Evolutionary conservation across 441 rosid species (phyloP).

Genomic region (Bruguiera hainesii): DNA sequence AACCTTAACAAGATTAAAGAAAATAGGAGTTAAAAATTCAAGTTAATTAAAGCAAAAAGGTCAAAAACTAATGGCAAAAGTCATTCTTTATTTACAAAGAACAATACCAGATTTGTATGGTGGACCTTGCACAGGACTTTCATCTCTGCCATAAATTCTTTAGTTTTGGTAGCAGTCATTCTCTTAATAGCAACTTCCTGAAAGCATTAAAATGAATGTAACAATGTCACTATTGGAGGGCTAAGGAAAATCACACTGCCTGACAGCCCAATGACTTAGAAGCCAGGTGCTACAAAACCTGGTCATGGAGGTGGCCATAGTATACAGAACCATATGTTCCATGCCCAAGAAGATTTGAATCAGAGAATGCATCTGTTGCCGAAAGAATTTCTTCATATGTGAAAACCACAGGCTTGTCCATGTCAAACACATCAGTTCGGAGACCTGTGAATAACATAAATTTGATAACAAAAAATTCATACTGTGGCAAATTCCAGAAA

Average conservation of each 20-base stretch:
- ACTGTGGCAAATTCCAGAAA: background rate
- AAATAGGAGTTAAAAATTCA: conserved; percentile 26
- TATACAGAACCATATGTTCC: conserved; percentile 93
- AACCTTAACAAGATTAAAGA: conserved; percentile 65
- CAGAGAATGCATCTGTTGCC: conserved; percentile 92
- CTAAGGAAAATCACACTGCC: background rate
- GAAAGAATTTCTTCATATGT: conserved; percentile 63
- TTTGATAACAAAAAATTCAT: no score
- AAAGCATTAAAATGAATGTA: conserved; percentile 18
- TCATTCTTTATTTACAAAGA: conserved; percentile 5
- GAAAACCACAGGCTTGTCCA: conserved; percentile 88
- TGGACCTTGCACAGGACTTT: conserved; percentile 96
- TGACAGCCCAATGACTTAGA: background rate
- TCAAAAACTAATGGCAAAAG: conserved; percentile 1
- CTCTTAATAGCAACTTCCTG: conserved; percentile 94
- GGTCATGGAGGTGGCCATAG: conserved; percentile 71
- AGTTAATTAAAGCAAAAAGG: conserved; percentile 14
- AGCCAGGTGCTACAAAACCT: conserved; percentile 40
- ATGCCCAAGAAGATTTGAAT: conserved; percentile 83
- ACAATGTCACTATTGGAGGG: background rate
- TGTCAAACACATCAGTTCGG: conserved; percentile 65
- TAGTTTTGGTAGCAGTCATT: conserved; percentile 93
- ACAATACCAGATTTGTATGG: conserved; percentile 87
- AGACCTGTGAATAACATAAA: conserved; percentile 42
- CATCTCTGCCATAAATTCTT: conserved; percentile 95